Evolutionary conservation across 106 monocot species (phyloP).

Genomic region (Amphibolis antarctica): DNA sequence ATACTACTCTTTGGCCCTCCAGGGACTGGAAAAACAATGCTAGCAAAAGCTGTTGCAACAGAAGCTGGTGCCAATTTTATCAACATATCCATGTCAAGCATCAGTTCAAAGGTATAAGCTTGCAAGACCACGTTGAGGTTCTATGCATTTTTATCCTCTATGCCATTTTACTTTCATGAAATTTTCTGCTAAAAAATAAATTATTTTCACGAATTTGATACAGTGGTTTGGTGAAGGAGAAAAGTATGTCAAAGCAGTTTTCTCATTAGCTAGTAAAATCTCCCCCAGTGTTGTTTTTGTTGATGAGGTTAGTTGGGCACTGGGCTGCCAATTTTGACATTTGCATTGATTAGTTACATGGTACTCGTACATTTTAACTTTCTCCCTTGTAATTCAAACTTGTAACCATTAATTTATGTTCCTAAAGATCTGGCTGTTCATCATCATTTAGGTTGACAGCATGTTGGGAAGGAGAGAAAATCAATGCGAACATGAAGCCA

Average conservation of each 20-base stretch:
- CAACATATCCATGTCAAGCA: constrained; percentile 94
- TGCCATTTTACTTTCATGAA: background rate
- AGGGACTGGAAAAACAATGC: constrained; percentile 91
- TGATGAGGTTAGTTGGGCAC: constrained; percentile 67
- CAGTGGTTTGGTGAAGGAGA: constrained; percentile 99
- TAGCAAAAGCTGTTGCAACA: constrained; percentile 87
- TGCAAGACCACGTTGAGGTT: background rate
- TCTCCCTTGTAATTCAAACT: background rate
- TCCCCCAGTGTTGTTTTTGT: constrained; percentile 94
- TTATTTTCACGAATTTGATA: background rate
- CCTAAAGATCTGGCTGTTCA: background rate
- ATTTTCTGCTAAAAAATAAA: too few species aligned
- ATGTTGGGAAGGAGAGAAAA: constrained; percentile 84
- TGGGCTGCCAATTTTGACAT: background rate
- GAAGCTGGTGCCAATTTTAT: constrained; percentile 97
- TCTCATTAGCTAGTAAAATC: constrained; percentile 97
- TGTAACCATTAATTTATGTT: background rate
- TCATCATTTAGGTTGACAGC: constrained; percentile 54
- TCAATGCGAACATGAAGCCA: constrained; percentile 81
- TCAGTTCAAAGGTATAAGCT: constrained; percentile 64
- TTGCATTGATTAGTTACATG: background rate
- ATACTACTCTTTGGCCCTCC: constrained; percentile 87
- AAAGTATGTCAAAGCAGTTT: constrained; percentile 98
- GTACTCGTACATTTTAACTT: background rate
- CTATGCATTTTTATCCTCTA: background rate